Percentiles rank a stretch among this genome's conserved stretches.
phyloP scores from a whole-genome alignment of 164 flowering plant species.

The Nymphaea colorata region DNA sequence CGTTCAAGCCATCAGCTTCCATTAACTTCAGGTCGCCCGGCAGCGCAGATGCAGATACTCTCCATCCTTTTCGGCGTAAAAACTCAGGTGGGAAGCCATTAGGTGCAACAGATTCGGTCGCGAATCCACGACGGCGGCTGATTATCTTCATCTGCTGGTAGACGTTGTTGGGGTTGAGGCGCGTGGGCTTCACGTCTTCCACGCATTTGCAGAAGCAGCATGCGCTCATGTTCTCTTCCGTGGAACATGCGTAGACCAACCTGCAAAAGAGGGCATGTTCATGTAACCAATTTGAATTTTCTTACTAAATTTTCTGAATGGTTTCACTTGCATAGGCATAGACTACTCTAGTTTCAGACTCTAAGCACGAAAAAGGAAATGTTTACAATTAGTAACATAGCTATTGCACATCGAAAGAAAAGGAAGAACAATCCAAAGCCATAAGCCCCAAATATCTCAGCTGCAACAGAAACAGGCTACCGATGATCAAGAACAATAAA shows the following conservation, averaged over 20 bases:
- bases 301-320: background rate
- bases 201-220: constrained; percentile 23
- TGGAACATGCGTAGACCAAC: constrained; percentile 33
- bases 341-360: constrained; percentile 50
- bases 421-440: constrained; percentile 1
- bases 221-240: constrained; percentile 25
- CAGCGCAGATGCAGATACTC: background rate
- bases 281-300: too few species aligned
- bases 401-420: too few species aligned
- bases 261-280: constrained; percentile 12
- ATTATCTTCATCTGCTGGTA: constrained; percentile 32
- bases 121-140: constrained; percentile 1
- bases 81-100: constrained; percentile 9
- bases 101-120: constrained; percentile 11
- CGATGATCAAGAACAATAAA: too few species aligned
- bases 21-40: background rate
- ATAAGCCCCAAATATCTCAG: too few species aligned
- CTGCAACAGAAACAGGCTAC: too few species aligned
- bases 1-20: constrained; percentile 2
- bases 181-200: constrained; percentile 23
- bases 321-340: constrained; percentile 16
- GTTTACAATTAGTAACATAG: too few species aligned
- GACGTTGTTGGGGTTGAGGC: constrained; percentile 22
- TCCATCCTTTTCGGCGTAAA: constrained; percentile 10
- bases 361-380: too few species aligned